These are phyloP conservation scores for Phytophthora colocasiae DNA, from an alignment of 352 stramenopile genomes.

Conservation along the genomic window DNA sequence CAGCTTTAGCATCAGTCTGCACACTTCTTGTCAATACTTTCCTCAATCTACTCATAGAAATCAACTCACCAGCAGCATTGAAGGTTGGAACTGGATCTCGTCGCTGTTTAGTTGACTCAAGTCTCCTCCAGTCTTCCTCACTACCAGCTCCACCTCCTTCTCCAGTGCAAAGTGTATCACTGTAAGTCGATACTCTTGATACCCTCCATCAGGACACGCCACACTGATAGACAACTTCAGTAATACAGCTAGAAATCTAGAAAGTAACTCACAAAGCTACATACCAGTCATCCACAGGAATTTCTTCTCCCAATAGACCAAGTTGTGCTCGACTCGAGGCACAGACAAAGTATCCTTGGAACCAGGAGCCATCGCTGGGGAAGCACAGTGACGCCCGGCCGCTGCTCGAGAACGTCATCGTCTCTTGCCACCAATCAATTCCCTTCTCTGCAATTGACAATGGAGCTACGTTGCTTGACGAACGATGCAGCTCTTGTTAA, in stretches of 20 bases:
- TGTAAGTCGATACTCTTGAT: conserved; percentile 67
- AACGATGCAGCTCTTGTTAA: conserved; percentile 49
- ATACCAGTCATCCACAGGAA: conserved; percentile 71
- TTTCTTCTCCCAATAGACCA: conserved; percentile 65
- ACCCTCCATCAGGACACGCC: conserved; percentile 70
- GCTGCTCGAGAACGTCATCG: conserved; percentile 37
- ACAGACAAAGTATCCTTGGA: conserved; percentile 73
- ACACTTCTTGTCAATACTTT: no score
- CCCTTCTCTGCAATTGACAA: conserved; percentile 5
- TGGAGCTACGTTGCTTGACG: conserved; percentile 56
- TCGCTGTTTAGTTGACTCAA: conserved; percentile 63
- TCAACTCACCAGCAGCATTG: conserved; percentile 40
- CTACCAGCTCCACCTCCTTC: conserved; percentile 48
- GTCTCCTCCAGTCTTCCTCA: conserved; percentile 69
- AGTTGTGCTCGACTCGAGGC: conserved; percentile 45
- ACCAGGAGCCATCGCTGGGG: conserved; percentile 57
- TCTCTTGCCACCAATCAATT: conserved; percentile 28
- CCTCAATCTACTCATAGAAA: background rate
- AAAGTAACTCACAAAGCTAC: no score
- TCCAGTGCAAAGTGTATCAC: conserved; percentile 60
- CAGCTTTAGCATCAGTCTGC: conserved; percentile 66
- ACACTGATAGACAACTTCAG: conserved; percentile 21
- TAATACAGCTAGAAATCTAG: background rate
- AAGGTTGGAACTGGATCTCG: conserved; percentile 47
- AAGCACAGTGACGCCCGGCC: conserved; percentile 71